Percentiles rank a stretch among this genome's conserved stretches.
These are phyloP conservation scores for Mortierella antarctica DNA, from an alignment of 192 early-diverging fungal genomes.

Conservation along the genomic window DNA sequence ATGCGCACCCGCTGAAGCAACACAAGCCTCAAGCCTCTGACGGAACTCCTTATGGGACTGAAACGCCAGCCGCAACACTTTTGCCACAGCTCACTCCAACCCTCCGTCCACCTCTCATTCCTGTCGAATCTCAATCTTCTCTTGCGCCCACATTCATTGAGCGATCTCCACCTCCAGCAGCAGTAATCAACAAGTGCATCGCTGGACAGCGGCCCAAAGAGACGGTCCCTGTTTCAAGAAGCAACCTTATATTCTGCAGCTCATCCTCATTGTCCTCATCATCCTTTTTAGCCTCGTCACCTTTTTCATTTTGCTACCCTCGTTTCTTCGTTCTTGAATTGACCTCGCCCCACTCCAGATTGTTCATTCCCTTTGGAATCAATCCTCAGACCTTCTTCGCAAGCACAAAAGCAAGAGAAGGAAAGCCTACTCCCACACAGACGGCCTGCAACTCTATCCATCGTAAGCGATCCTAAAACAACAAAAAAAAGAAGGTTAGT, in stretches of 20 bases:
- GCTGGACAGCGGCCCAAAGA: not conserved
- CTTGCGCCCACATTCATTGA: not conserved
- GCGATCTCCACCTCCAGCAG: not conserved
- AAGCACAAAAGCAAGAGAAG: no score
- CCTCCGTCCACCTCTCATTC: no score
- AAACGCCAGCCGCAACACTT: no score
- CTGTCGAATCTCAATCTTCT: slow-evolving; percentile 9
- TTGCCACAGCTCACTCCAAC: no score
- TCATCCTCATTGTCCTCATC: not conserved
- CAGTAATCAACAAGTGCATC: not conserved
- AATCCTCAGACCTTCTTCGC: no score
- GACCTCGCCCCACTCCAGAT: no score
- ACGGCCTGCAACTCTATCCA: no score
- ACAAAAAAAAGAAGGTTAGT: no score
- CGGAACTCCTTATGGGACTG: no score
- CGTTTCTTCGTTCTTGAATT: not conserved
- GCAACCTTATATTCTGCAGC: not conserved
- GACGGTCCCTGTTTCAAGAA: not conserved
- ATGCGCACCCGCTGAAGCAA: not conserved
- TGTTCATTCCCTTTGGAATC: no score
- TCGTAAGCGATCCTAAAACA: no score
- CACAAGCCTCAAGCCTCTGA: not conserved
- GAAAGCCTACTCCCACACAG: no score
- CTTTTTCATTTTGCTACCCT: not conserved
- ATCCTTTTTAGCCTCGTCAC: not conserved